Evolutionary conservation across 176 grass and related monocot species (phyloP).

Genomic region (Bonia amplexicaulis): DNA sequence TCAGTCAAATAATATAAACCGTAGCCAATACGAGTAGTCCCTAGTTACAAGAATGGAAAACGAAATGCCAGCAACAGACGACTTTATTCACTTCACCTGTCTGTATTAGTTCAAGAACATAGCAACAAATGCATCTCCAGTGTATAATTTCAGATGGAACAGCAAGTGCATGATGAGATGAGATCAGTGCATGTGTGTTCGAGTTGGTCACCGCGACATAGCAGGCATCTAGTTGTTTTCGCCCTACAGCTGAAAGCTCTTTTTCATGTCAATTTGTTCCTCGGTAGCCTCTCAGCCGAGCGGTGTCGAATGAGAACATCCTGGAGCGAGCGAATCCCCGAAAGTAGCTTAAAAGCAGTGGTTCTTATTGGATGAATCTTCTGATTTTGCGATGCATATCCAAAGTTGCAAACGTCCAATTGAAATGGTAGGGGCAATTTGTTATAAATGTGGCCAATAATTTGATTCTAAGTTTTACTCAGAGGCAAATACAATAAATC

Average conservation of each 20-base stretch:
- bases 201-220: background rate
- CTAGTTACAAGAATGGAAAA: too few species aligned
- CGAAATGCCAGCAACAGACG: too few species aligned
- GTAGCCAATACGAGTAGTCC: too few species aligned
- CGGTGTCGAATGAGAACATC: background rate
- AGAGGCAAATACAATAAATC: too few species aligned
- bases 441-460: too few species aligned
- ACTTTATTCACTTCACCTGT: background rate
- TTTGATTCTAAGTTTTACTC: too few species aligned
- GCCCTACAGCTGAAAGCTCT: background rate
- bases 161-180: background rate
- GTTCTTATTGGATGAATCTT: background rate
- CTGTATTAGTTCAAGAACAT: background rate
- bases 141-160: background rate
- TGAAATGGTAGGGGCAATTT: background rate
- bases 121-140: background rate
- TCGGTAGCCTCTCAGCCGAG: background rate
- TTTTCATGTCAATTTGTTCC: background rate
- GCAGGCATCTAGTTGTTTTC: background rate
- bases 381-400: background rate
- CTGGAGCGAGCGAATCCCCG: background rate
- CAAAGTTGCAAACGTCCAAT: background rate
- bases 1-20: too few species aligned
- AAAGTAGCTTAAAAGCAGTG: background rate
- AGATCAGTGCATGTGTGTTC: background rate